These are phyloP conservation scores for Fusarium hainanense DNA, from an alignment of 2,329 filamentous ascomycete species.

Conservation along the genomic window DNA sequence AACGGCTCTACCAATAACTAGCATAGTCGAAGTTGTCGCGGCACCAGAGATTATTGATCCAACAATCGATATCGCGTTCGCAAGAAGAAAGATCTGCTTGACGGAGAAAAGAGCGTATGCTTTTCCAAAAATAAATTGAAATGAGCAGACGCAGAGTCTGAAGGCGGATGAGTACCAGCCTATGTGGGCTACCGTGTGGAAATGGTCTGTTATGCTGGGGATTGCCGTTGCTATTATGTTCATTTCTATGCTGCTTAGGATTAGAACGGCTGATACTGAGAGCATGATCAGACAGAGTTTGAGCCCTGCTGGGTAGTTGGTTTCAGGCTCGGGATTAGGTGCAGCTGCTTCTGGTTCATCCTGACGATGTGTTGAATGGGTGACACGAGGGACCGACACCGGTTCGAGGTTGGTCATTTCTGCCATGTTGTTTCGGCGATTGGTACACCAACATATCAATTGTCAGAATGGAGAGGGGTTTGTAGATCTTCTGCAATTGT, in stretches of 20 bases:
- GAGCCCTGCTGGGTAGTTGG: slow-evolving; percentile 1
- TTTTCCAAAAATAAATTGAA: slow-evolving; percentile 43
- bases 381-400: fast-evolving
- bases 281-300: slow-evolving; percentile 21
- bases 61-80: slow-evolving; percentile 56
- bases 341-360: fast-evolving
- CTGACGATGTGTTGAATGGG: fast-evolving
- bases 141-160: slow-evolving; percentile 55
- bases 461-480: too few species aligned
- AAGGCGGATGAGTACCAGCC: slow-evolving; percentile 47
- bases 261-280: not conserved
- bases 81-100: slow-evolving; percentile 51
- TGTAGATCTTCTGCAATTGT: too few species aligned
- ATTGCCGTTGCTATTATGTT: slow-evolving; percentile 41
- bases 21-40: slow-evolving; percentile 53
- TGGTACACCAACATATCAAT: too few species aligned
- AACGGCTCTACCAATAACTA: slow-evolving; percentile 60
- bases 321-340: fast-evolving
- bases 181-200: slow-evolving; percentile 39
- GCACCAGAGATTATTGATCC: slow-evolving; percentile 59
- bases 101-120: slow-evolving; percentile 21
- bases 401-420: not conserved
- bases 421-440: not conserved
- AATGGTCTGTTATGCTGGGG: slow-evolving; percentile 45
- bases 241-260: slow-evolving; percentile 39